phyloP scores from a whole-genome alignment of 1,284 basidiomycete species.

The Pseudozyma sp. region DNA sequence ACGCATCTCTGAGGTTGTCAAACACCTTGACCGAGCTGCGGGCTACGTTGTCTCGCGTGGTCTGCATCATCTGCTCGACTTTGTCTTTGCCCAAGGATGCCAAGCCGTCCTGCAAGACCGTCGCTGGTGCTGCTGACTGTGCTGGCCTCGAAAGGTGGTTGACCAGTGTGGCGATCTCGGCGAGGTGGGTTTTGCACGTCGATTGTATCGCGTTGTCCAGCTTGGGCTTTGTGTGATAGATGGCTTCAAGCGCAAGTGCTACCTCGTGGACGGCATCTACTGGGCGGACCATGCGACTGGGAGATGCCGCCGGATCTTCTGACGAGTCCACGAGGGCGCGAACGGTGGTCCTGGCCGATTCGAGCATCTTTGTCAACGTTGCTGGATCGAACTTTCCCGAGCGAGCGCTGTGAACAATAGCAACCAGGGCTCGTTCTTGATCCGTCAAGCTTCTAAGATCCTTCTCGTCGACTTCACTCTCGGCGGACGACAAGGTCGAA shows the following conservation, averaged over 20 bases:
- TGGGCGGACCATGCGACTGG: conserved; percentile 10
- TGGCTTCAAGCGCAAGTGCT: conserved; percentile 18
- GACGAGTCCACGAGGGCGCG: conserved; percentile 8
- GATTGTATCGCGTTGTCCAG: conserved; percentile 11
- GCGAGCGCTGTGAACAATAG: conserved; percentile 2
- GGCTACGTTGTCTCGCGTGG: conserved; percentile 17
- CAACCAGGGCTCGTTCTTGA: conserved; percentile 17
- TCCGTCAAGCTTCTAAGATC: conserved; percentile 19
- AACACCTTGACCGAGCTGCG: conserved; percentile 30
- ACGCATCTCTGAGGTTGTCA: conserved; percentile 28
- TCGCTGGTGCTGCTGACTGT: not conserved
- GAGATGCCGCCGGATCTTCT: not conserved
- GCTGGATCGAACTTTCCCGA: not conserved
- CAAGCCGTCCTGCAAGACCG: conserved; percentile 22
- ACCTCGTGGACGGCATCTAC: conserved; percentile 31
- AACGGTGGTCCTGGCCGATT: conserved; percentile 18
- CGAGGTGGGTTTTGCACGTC: conserved; percentile 26
- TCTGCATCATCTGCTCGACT: conserved; percentile 23
- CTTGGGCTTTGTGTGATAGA: conserved; percentile 9
- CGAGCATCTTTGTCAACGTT: conserved; percentile 10
- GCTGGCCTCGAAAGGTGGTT: conserved; percentile 26
- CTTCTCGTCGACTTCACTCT: not conserved
- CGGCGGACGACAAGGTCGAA: conserved; percentile 2
- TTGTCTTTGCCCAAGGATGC: conserved; percentile 16
- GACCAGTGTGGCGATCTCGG: conserved; percentile 37